phyloP scores from a whole-genome alignment of 2,329 filamentous ascomycete genomes.

The Exophiala sideris region DNA sequence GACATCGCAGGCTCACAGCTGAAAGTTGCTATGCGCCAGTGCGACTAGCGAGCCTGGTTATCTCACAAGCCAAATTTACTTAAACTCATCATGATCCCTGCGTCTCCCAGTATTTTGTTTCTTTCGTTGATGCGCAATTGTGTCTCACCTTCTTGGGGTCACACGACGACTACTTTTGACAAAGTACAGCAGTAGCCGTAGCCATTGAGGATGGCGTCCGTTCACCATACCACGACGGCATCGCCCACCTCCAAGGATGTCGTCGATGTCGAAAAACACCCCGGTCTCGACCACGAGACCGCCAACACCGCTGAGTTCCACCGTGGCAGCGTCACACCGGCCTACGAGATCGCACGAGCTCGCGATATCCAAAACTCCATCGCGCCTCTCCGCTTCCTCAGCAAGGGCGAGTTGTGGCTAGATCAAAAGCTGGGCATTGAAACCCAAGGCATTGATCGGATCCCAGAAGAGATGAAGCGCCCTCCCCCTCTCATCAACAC shows the following conservation, averaged over 20 bases:
- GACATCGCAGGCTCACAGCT: neutral
- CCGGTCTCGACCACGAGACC: conserved; percentile 1
- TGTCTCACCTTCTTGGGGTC: no score
- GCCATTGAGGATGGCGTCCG: conserved; percentile 6
- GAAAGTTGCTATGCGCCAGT: no score
- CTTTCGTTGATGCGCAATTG: no score
- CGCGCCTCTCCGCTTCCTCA: conserved; percentile 21
- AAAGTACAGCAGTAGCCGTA: no score
- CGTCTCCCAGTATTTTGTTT: no score
- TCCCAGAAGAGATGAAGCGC: conserved; percentile 43
- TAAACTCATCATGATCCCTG: no score
- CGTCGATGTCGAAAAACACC: conserved; percentile 16
- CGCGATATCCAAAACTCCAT: conserved; percentile 21
- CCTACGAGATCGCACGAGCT: conserved; percentile 21
- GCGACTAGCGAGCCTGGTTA: no score
- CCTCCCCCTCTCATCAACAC: conserved; percentile 42
- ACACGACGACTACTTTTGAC: no score
- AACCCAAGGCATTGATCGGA: conserved; percentile 48
- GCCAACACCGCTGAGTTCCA: conserved; percentile 6
- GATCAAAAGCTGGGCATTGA: conserved; percentile 48
- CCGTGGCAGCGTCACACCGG: conserved; percentile 22
- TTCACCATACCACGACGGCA: neutral
- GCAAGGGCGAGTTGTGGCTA: conserved; percentile 38
- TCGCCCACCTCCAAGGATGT: conserved; percentile 11
- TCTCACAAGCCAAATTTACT: no score